phyloP scores from a whole-genome alignment of 306 rosid species.

The Styphnolobium japonicum region DNA sequence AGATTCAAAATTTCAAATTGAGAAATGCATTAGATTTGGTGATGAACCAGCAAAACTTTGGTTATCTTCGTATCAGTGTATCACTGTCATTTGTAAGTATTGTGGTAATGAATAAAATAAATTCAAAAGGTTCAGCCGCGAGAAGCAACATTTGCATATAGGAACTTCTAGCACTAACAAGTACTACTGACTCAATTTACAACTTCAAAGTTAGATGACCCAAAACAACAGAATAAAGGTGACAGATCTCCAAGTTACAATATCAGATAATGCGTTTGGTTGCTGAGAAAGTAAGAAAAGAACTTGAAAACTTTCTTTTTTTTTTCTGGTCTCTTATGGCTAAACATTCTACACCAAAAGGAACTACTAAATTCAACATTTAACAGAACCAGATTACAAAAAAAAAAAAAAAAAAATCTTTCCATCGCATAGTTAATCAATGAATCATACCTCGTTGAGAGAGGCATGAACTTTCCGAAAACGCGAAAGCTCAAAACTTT shows the following conservation, averaged over 20 bases:
- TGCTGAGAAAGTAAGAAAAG: background rate
- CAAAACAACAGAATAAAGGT: background rate
- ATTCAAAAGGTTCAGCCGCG: background rate
- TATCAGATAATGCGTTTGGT: constrained; percentile 1
- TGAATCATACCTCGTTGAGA: constrained; percentile 42
- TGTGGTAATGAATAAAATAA: too few relatives aligned
- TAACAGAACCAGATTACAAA: constrained; percentile 10
- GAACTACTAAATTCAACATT: constrained; percentile 28
- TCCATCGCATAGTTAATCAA: background rate
- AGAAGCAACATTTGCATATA: too few relatives aligned
- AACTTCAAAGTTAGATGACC: constrained; percentile 6
- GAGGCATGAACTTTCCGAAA: constrained; percentile 26
- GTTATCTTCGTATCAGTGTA: background rate
- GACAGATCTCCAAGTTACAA: constrained; percentile 38
- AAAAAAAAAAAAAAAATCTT: constrained; percentile 14
- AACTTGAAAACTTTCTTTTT: constrained; percentile 1
- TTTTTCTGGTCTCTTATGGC: background rate
- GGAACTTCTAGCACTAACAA: background rate
- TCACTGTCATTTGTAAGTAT: background rate
- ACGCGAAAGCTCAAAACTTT: constrained; percentile 29
- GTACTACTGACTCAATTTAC: background rate
- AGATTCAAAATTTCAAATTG: background rate
- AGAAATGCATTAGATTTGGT: background rate
- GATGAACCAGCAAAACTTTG: background rate
- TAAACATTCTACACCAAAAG: constrained; percentile 5